phyloP scores from a whole-genome alignment of 768 basidiomycete genomes.

The Kwoniella botswanensis region DNA sequence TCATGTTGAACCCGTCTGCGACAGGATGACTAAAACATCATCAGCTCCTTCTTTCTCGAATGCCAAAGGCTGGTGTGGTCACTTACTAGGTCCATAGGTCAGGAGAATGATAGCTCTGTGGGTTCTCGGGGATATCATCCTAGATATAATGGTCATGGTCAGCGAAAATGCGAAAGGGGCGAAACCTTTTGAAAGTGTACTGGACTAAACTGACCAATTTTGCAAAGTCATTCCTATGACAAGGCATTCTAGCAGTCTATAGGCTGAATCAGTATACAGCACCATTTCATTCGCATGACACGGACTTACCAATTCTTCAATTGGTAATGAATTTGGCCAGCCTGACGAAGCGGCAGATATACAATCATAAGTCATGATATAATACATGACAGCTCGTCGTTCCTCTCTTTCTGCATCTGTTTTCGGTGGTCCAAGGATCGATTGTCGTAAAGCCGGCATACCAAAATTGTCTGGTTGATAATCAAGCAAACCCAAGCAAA shows the following conservation, averaged over 20 bases:
- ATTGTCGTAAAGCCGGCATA: conserved; percentile 13
- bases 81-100: conserved; percentile 38
- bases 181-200: too few relatives aligned
- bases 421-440: conserved; percentile 32
- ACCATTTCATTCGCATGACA: not conserved
- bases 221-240: conserved; percentile 24
- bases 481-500: conserved; percentile 42
- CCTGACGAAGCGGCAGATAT: conserved; percentile 34
- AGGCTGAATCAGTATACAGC: not conserved
- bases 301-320: conserved; percentile 45
- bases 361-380: conserved; percentile 34
- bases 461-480: conserved; percentile 17
- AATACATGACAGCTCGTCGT: conserved; percentile 36
- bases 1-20: conserved; percentile 32
- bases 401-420: conserved; percentile 49
- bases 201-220: conserved; percentile 16
- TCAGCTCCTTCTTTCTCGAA: not conserved
- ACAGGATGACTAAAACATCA: conserved; percentile 35
- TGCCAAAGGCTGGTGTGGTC: not conserved
- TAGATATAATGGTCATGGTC: not conserved
- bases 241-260: conserved; percentile 31
- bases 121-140: conserved; percentile 25
- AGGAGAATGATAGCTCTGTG: conserved; percentile 30
- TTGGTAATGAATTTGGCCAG: conserved; percentile 36
- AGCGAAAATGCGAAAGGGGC: too few relatives aligned